A percentile compares a stretch with the other conserved stretches of the same genome.
These are phyloP conservation scores for Biscogniauxia sp. DNA, from an alignment of 2,329 filamentous ascomycete species.

Conservation along the genomic window DNA sequence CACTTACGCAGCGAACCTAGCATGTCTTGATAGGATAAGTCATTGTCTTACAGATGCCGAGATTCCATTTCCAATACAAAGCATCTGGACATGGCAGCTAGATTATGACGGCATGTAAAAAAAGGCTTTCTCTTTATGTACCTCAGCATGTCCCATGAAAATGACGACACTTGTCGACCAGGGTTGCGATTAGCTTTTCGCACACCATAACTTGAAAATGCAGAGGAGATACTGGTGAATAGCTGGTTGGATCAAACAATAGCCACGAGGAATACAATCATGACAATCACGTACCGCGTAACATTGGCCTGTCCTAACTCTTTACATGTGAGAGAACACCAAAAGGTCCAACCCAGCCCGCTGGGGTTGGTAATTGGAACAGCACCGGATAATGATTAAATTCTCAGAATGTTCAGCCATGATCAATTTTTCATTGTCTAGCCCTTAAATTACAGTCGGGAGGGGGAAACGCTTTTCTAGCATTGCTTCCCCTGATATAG, in stretches of 20 bases:
- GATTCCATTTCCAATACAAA: no score
- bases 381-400: not conserved
- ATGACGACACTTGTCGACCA: not conserved
- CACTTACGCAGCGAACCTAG: constrained; percentile 5
- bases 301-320: not conserved
- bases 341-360: not conserved
- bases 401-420: not conserved
- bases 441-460: not conserved
- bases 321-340: not conserved
- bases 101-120: no score
- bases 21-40: not conserved
- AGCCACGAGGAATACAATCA: not conserved
- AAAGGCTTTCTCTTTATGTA: not conserved
- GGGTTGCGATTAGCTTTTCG: not conserved
- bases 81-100: no score
- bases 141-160: not conserved
- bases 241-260: not conserved
- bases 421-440: not conserved
- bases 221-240: not conserved
- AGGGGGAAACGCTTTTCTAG: not conserved
- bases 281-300: not conserved
- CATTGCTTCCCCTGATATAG: not conserved
- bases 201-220: not conserved
- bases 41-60: no score
- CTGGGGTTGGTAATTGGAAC: not conserved